A percentile compares a stretch with the other conserved stretches of the same genome.
These are phyloP conservation scores for Gloeostereum incarnatum DNA, from an alignment of 768 basidiomycete species.

Conservation along the genomic window DNA sequence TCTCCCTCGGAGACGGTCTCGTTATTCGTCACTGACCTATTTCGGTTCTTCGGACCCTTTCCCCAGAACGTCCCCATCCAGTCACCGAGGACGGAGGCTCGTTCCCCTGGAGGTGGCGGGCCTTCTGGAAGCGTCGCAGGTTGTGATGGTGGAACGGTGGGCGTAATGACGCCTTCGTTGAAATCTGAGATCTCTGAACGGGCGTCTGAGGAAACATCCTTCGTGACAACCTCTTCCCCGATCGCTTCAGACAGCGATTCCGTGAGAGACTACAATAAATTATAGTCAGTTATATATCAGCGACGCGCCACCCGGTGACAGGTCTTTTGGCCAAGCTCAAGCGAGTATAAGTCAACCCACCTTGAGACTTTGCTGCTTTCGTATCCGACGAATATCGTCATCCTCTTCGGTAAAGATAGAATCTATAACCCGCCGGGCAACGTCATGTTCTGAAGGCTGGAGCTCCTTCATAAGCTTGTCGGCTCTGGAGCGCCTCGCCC, in stretches of 20 bases:
- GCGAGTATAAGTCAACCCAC: constrained; percentile 19
- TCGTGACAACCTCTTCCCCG: constrained; percentile 36
- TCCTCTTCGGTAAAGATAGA: constrained; percentile 52
- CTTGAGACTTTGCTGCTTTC: constrained; percentile 47
- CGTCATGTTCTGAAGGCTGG: constrained; percentile 50
- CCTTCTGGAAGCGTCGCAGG: constrained; percentile 8
- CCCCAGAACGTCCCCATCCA: constrained; percentile 77
- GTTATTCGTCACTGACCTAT: not conserved
- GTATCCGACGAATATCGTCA: constrained; percentile 35
- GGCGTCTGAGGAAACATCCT: no score
- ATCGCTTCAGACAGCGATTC: constrained; percentile 51
- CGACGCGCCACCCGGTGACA: no score
- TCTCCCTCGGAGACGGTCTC: not conserved
- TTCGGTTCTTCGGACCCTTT: constrained; percentile 23
- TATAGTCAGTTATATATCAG: not conserved
- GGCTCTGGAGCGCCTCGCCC: constrained; percentile 38
- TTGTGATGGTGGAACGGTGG: constrained; percentile 18
- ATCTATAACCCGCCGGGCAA: constrained; percentile 59
- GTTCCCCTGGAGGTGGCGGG: constrained; percentile 5
- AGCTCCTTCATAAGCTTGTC: constrained; percentile 50
- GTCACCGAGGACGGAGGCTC: constrained; percentile 33
- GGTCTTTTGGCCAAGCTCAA: no score
- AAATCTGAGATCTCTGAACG: no score
- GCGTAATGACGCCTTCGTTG: constrained; percentile 20
- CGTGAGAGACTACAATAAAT: constrained; percentile 29